Evolutionary conservation across 2,329 filamentous ascomycete species (phyloP), one percentile per base, ranked within the genome.

Genomic region (Cytospora mali): DNA sequence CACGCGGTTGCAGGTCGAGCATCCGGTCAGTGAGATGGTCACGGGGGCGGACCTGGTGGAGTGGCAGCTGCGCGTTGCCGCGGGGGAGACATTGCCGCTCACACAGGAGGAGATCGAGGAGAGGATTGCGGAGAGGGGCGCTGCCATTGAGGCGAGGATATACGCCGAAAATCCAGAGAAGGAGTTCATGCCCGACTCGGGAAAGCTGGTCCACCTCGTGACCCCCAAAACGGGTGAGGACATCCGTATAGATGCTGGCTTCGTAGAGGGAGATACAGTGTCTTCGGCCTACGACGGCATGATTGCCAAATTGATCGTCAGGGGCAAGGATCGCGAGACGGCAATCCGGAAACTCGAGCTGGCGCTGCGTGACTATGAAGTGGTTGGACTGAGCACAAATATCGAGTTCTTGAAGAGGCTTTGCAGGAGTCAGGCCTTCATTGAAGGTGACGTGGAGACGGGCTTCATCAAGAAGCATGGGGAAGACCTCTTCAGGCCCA

Each of bases 241-340:
- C 66, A 85, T 98, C 33, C 88, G 95, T 48, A 93, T 99, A 67
- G 95, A 99, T 71, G 93, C 93, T 52, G 95, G 95, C 1, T 98
- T 98, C 74, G 86, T 93, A 29, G 84, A 93, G 68, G 95, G 95
- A 28, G 94, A 97, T 73, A 92, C 92, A 66, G 91, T 99, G 3
- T 96, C 93, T 0, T 92, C 94, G 63, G 91, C 95, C 60, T 99
- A 99, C 75, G 95, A 99, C 70, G 95, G 95, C 29, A 99, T 99
- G 95, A 97, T 99, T 68, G 92, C 95, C 51, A 99, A 99, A 78
- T 84, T 99, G 58, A 99, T 99, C 69, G 92, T 98, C 6, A 86
- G 91, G 62, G 95, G 91, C 0, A 84, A 86, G 18, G 89, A 89
- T 62, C 85, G 95, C 64, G 85, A 90, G 72, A 89, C 90, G 28